A percentile compares a stretch with the other conserved stretches of the same genome.
These are phyloP conservation scores for Ophidiomyces ophidiicola DNA, from an alignment of 2,329 filamentous ascomycete genomes.

Conservation along the genomic window DNA sequence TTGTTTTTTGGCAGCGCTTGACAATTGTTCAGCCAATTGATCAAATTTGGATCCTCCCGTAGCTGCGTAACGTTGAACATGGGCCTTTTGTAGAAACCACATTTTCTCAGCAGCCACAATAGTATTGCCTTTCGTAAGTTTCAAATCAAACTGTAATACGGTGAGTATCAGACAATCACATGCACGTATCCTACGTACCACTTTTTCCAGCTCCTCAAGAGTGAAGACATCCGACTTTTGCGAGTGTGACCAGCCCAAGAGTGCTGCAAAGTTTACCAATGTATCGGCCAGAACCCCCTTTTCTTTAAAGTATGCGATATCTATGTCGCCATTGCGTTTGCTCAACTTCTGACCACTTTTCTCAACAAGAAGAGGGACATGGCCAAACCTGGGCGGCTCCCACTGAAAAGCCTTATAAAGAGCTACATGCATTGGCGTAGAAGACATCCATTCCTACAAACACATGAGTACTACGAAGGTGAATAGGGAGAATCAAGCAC, in stretches of 20 bases:
- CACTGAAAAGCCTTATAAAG: constrained; percentile 70
- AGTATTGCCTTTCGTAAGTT: constrained; percentile 84
- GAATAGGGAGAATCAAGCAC: constrained; percentile 19
- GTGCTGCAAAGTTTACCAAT: constrained; percentile 67
- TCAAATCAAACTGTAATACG: constrained; percentile 55
- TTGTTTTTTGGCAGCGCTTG: constrained; percentile 19
- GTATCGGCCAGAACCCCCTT: constrained; percentile 51
- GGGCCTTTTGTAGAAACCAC: constrained; percentile 61
- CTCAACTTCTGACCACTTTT: constrained; percentile 63
- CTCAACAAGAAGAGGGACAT: constrained; percentile 64
- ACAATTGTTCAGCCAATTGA: constrained; percentile 30
- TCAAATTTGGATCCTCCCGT: constrained; percentile 34
- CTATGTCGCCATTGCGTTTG: constrained; percentile 64
- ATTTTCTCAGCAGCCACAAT: constrained; percentile 72
- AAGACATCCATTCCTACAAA: constrained; percentile 79
- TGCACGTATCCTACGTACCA: constrained; percentile 38
- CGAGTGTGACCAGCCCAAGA: constrained; percentile 71
- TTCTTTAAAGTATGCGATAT: constrained; percentile 45
- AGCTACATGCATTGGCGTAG: constrained; percentile 65
- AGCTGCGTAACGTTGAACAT: constrained; percentile 42
- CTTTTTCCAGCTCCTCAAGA: constrained; percentile 56
- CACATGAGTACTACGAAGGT: constrained; percentile 1
- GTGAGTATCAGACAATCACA: background rate
- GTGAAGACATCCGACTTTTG: constrained; percentile 57
- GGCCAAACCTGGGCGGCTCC: constrained; percentile 62